Evolutionary conservation across 768 basidiomycete species (phyloP).

Genomic region (Lyophyllum decastes): DNA sequence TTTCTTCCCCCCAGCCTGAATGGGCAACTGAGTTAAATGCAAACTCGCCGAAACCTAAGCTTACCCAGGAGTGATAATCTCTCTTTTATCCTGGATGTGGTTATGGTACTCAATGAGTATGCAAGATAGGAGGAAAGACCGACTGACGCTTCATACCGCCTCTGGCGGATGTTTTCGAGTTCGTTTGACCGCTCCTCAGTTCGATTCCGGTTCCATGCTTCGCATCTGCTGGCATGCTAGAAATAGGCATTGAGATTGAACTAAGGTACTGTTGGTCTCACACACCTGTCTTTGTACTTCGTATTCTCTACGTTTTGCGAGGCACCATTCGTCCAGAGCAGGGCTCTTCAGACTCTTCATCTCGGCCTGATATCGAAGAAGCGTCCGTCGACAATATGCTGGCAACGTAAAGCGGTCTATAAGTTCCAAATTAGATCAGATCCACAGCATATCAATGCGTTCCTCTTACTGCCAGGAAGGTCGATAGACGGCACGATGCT

Average conservation of each 20-base stretch:
- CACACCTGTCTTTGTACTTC: conserved; percentile 5
- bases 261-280: background rate
- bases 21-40: background rate
- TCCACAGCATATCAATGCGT: background rate
- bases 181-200: conserved; percentile 9
- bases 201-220: conserved; percentile 11
- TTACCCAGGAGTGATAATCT: conserved; percentile 9
- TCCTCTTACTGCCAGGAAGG: background rate
- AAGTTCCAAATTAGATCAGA: background rate
- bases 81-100: conserved; percentile 8
- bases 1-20: conserved; percentile 19
- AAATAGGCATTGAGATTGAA: background rate
- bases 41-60: background rate
- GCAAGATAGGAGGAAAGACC: background rate
- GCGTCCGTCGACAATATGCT: conserved; percentile 8
- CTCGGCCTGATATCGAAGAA: background rate
- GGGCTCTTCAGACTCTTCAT: background rate
- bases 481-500: conserved; percentile 2
- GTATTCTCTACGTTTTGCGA: conserved; percentile 4
- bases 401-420: background rate
- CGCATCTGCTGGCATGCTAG: conserved; percentile 18
- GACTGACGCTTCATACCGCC: conserved; percentile 17
- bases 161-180: conserved; percentile 14
- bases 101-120: background rate
- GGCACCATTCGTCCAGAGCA: conserved; percentile 7